A percentile compares a stretch with the other conserved stretches of the same genome.
Evolutionary conservation across 768 basidiomycete genomes (phyloP).

Genomic region (Boletus rufocinnamomeus): DNA sequence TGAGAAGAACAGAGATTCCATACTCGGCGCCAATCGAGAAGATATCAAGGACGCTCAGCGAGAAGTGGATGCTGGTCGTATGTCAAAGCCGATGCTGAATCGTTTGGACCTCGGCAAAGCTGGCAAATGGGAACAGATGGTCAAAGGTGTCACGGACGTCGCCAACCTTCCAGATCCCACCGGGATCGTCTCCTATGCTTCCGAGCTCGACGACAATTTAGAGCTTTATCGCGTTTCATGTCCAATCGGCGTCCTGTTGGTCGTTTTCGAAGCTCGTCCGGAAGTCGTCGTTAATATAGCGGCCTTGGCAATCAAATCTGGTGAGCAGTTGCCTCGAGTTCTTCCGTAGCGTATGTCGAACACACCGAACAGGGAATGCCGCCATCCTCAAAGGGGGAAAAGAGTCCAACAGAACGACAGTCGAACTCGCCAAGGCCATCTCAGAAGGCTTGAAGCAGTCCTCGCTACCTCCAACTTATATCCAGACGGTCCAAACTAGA

Average conservation of each 20-base stretch:
- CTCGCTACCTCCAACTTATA: slow-evolving; percentile 72
- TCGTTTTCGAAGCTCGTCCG: slow-evolving; percentile 96
- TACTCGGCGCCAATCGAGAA: slow-evolving; percentile 76
- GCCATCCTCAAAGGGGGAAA: slow-evolving; percentile 98
- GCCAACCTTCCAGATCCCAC: slow-evolving; percentile 85
- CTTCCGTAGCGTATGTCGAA: slow-evolving; percentile 3
- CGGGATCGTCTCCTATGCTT: slow-evolving; percentile 83
- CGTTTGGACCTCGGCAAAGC: slow-evolving; percentile 76
- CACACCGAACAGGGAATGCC: slow-evolving; percentile 70
- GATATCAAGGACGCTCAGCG: slow-evolving; percentile 81
- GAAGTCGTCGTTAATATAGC: slow-evolving; percentile 99
- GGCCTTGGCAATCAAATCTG: slow-evolving; percentile 93
- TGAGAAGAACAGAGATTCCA: slow-evolving; percentile 59
- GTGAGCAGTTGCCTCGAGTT: slow-evolving; percentile 43
- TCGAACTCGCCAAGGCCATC: slow-evolving; percentile 77
- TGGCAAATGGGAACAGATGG: slow-evolving; percentile 95
- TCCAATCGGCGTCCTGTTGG: slow-evolving; percentile 92
- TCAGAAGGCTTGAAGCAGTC: slow-evolving; percentile 74
- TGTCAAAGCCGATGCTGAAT: slow-evolving; percentile 82
- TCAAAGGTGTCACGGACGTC: slow-evolving; percentile 87
- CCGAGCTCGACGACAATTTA: slow-evolving; percentile 82
- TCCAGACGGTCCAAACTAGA: slow-evolving; percentile 91
- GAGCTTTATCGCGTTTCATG: slow-evolving; percentile 94
- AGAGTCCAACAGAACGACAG: slow-evolving; percentile 83
- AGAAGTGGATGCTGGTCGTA: slow-evolving; percentile 80